Conservation (phyloP, 106 monocot genomes). For the Triglochin maritima region DNA sequence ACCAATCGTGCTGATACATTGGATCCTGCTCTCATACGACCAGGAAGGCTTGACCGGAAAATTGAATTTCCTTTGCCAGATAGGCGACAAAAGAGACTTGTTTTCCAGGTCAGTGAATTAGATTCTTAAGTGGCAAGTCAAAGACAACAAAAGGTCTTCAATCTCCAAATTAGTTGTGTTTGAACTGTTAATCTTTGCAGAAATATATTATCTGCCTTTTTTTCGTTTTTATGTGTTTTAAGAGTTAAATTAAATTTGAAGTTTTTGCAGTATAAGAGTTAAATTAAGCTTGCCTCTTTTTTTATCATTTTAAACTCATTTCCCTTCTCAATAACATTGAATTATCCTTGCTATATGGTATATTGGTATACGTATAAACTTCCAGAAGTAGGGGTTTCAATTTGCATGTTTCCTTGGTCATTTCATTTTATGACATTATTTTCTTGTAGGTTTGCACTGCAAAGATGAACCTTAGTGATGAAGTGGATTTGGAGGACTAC, state of each 20-base stretch:
- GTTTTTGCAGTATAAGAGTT: no score
- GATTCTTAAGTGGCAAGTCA: no score
- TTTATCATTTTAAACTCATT: no score
- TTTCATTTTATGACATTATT: neutral
- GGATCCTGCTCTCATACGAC: conserved; percentile 92
- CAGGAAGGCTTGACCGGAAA: conserved; percentile 90
- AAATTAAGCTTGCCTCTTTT: no score
- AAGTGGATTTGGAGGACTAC: conserved; percentile 99
- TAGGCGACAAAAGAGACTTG: conserved; percentile 77
- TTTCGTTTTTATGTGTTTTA: no score
- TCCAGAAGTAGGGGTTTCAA: no score
- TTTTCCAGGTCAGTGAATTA: conserved; percentile 58
- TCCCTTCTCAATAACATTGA: neutral
- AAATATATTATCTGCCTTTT: no score
- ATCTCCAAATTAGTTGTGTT: no score
- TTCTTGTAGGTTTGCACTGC: conserved; percentile 76
- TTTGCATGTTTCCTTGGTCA: no score
- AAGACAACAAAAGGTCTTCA: no score
- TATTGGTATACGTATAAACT: neutral
- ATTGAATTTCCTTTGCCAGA: conserved; percentile 97
- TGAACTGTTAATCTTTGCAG: no score
- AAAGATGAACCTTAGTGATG: conserved; percentile 97
- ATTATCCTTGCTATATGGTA: neutral
- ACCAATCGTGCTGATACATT: conserved; percentile 94
- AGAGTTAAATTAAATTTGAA: no score